Conservation (phyloP, 352 stramenopile genomes). For the Phytophthora multivora region DNA sequence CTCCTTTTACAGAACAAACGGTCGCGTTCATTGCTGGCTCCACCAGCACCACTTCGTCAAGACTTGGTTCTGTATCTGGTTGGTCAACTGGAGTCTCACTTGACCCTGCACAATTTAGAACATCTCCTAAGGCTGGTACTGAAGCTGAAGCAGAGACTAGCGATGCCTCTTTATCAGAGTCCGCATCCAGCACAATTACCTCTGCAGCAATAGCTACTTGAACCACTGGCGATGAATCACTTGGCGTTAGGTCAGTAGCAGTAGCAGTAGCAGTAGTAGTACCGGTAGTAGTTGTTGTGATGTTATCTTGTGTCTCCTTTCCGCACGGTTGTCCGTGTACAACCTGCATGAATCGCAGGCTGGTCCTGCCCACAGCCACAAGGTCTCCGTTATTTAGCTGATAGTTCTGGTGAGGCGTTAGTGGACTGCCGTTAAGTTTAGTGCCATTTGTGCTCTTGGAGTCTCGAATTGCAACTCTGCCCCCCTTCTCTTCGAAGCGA, state of each 20-base stretch:
- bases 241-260: conserved; percentile 11
- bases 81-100: conserved; percentile 10
- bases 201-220: conserved; percentile 1
- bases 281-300: too few relatives aligned
- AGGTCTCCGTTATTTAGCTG: conserved; percentile 44
- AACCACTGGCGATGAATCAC: conserved; percentile 14
- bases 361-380: conserved; percentile 46
- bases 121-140: not conserved
- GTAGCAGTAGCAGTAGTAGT: not conserved
- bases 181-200: conserved; percentile 23
- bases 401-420: conserved; percentile 30
- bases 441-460: conserved; percentile 67
- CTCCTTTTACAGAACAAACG: not conserved
- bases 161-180: not conserved
- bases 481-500: conserved; percentile 8
- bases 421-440: conserved; percentile 48
- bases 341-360: conserved; percentile 40
- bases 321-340: conserved; percentile 21
- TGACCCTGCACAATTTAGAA: not conserved
- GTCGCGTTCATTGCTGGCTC: conserved; percentile 4
- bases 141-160: not conserved
- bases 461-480: conserved; percentile 31
- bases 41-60: conserved; percentile 2
- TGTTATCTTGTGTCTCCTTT: not conserved
- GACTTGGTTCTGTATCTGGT: conserved; percentile 23